These are phyloP conservation scores for Kappamyces sp. DNA, from an alignment of 192 early-diverging fungal species.

Conservation along the genomic window DNA sequence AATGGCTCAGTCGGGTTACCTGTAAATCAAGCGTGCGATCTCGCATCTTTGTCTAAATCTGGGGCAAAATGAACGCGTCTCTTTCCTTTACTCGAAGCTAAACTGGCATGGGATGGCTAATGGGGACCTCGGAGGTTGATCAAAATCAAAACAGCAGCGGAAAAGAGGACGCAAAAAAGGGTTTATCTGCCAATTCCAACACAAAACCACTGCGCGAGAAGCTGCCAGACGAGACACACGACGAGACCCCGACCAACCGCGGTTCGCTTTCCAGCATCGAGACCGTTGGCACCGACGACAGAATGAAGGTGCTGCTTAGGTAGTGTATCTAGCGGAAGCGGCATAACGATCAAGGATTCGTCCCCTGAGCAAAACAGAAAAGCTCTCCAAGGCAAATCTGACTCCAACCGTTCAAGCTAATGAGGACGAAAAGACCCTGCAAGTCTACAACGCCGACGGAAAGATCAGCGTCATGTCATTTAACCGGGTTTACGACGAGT, in stretches of 20 bases:
- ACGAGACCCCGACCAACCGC: too few relatives aligned
- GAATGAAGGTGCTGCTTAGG: constrained; percentile 16
- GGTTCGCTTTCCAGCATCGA: too few relatives aligned
- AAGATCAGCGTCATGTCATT: constrained; percentile 29
- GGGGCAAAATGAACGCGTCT: too few relatives aligned
- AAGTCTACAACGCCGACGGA: constrained; percentile 21
- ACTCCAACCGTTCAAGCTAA: constrained; percentile 16
- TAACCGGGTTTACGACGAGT: constrained; percentile 32
- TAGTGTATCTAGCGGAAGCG: constrained; percentile 4
- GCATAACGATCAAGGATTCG: constrained; percentile 19
- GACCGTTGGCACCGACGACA: too few relatives aligned
- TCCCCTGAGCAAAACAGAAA: constrained; percentile 29
- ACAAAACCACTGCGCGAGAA: too few relatives aligned
- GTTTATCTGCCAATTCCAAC: too few relatives aligned
- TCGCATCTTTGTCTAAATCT: constrained; percentile 20
- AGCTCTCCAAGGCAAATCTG: not conserved
- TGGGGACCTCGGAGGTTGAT: too few relatives aligned
- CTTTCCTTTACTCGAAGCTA: too few relatives aligned
- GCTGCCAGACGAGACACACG: too few relatives aligned
- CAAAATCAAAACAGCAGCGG: too few relatives aligned
- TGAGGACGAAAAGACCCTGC: constrained; percentile 24
- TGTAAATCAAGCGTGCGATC: constrained; percentile 35
- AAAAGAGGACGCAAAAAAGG: too few relatives aligned
- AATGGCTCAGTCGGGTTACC: constrained; percentile 18
- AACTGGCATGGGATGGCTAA: too few relatives aligned